phyloP scores from a whole-genome alignment of 495 filamentous ascomycete species.

The Penicillium daleae region DNA sequence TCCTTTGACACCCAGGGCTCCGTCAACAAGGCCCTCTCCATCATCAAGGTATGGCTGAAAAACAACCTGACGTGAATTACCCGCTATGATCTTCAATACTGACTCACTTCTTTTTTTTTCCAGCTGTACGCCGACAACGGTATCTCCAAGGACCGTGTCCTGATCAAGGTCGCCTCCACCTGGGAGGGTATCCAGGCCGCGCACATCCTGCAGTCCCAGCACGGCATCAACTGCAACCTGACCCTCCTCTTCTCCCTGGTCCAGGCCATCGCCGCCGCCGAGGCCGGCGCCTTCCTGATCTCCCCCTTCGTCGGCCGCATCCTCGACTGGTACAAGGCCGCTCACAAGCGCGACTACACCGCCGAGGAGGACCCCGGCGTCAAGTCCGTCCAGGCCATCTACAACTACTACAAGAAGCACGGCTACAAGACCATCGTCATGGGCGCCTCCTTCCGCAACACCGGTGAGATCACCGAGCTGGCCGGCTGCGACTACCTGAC shows the following conservation, averaged over 20 bases:
- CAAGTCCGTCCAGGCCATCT: constrained; percentile 92
- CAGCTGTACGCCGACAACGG: constrained; percentile 92
- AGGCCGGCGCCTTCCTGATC: constrained; percentile 97
- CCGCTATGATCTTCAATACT: background rate
- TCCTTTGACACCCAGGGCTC: constrained; percentile 94
- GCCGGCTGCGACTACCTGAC: constrained; percentile 99
- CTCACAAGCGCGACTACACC: constrained; percentile 89
- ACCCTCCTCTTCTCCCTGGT: constrained; percentile 98
- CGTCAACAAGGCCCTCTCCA: constrained; percentile 93
- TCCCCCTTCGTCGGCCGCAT: constrained; percentile 99
- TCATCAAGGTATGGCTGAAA: constrained; percentile 90
- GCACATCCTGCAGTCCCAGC: constrained; percentile 87
- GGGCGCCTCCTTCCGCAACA: constrained; percentile 96
- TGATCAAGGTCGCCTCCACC: constrained; percentile 63
- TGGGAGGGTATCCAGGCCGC: constrained; percentile 98
- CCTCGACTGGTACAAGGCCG: constrained; percentile 98
- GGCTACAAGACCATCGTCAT: constrained; percentile 99
- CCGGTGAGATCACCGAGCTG: constrained; percentile 95
- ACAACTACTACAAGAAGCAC: constrained; percentile 99
- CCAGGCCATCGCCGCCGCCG: constrained; percentile 95
- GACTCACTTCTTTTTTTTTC: background rate
- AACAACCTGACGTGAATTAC: background rate
- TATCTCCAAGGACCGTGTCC: constrained; percentile 87
- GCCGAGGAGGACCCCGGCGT: constrained; percentile 94
- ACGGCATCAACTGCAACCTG: constrained; percentile 96